phyloP scores from a whole-genome alignment of 441 rosid genomes.

The Euphorbia corollata region DNA sequence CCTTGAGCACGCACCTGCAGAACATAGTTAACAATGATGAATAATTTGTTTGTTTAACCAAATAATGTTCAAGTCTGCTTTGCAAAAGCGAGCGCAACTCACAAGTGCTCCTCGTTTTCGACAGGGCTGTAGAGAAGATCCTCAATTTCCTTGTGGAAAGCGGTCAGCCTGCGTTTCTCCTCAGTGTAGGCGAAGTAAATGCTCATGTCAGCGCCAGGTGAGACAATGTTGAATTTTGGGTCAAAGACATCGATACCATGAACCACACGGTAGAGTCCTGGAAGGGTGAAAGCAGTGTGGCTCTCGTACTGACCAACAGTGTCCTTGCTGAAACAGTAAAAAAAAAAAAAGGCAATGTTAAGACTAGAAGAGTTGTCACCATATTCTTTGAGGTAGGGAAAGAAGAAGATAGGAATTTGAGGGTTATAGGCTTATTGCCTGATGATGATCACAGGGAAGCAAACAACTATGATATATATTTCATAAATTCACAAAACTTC shows the following conservation, averaged over 20 bases:
- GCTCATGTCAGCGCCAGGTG: constrained; percentile 89
- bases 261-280: constrained; percentile 88
- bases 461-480: no score
- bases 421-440: no score
- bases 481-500: no score
- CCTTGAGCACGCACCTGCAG: constrained; percentile 61
- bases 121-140: constrained; percentile 80
- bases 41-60: not conserved
- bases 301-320: constrained; percentile 94
- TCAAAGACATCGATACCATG: constrained; percentile 91
- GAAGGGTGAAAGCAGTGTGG: constrained; percentile 91
- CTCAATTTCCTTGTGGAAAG: constrained; percentile 72
- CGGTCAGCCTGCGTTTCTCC: constrained; percentile 52
- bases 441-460: no score
- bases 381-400: no score
- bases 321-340: constrained; percentile 62
- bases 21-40: not conserved
- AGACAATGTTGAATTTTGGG: constrained; percentile 93
- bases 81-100: constrained; percentile 22
- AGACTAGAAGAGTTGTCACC: no score
- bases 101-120: constrained; percentile 82
- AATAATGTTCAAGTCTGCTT: no score
- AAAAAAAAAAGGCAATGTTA: no score
- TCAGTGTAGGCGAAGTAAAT: constrained; percentile 79
- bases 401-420: no score